These are phyloP conservation scores for barrel medic (Medicago truncatula) DNA, from an alignment of 306 rosid genomes.

Conservation along the genomic window MtrunA17r5.0-ANR NC_053042.1:15143001-15143500, in stretches of 20 bases:
- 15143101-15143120: constrained; percentile 1
- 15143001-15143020: constrained; percentile 84
- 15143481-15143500: constrained; percentile 19
- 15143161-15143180: neutral
- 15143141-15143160: neutral
- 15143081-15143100: constrained; percentile 3
- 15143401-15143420: constrained; percentile 69
- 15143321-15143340: constrained; percentile 67
- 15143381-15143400: constrained; percentile 84
- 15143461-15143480: constrained; percentile 29
- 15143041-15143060: neutral
- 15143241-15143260: constrained; percentile 62
- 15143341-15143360: constrained; percentile 83
- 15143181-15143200: no score
- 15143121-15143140: neutral
- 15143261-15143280: constrained; percentile 89
- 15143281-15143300: constrained; percentile 95
- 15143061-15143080: neutral
- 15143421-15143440: constrained; percentile 36
- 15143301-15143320: constrained; percentile 81
- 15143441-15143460: constrained; percentile 35
- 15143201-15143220: neutral
- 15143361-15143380: constrained; percentile 91
- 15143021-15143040: constrained; percentile 65
- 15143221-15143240: constrained; percentile 30